Conservation (phyloP, 192 early-diverging fungal genomes). For the Geranomyces michiganensis region DNA sequence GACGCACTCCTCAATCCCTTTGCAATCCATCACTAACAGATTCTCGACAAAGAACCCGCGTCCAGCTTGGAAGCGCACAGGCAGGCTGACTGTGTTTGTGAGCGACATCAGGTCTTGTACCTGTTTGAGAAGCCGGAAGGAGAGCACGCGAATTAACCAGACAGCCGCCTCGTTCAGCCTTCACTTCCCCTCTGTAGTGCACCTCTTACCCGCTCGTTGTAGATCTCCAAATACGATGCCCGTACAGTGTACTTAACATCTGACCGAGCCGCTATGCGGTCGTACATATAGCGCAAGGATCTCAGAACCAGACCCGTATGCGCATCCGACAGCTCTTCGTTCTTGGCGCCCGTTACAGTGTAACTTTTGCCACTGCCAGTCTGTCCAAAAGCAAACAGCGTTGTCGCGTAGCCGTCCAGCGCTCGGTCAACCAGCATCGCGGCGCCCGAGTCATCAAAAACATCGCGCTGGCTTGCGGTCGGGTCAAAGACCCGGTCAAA, state of each 20-base stretch:
- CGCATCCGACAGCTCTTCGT: conserved; percentile 19
- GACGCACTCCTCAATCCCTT: conserved; percentile 51
- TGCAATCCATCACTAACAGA: conserved; percentile 55
- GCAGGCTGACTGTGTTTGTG: conserved; percentile 32
- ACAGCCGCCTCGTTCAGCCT: not conserved
- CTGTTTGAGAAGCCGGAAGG: conserved; percentile 6
- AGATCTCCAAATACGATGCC: conserved; percentile 59
- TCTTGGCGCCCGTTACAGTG: conserved; percentile 57
- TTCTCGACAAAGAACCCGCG: conserved; percentile 62
- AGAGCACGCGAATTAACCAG: not conserved
- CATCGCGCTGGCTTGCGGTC: conserved; percentile 32
- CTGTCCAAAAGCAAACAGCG: conserved; percentile 63
- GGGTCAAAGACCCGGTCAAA: conserved; percentile 50
- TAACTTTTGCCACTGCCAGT: conserved; percentile 62
- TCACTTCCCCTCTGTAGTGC: not conserved
- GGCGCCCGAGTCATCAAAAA: conserved; percentile 55
- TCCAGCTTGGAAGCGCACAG: conserved; percentile 48
- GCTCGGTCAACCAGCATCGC: conserved; percentile 46
- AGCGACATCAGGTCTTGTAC: conserved; percentile 56
- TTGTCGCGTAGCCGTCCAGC: conserved; percentile 56
- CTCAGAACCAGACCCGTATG: conserved; percentile 50
- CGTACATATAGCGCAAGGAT: conserved; percentile 47
- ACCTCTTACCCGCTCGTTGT: conserved; percentile 53
- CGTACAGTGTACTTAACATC: conserved; percentile 26
- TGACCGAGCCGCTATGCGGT: conserved; percentile 8